Evolutionary conservation across 768 basidiomycete species (phyloP).

Genomic region (Tricholoma saponaceum): DNA sequence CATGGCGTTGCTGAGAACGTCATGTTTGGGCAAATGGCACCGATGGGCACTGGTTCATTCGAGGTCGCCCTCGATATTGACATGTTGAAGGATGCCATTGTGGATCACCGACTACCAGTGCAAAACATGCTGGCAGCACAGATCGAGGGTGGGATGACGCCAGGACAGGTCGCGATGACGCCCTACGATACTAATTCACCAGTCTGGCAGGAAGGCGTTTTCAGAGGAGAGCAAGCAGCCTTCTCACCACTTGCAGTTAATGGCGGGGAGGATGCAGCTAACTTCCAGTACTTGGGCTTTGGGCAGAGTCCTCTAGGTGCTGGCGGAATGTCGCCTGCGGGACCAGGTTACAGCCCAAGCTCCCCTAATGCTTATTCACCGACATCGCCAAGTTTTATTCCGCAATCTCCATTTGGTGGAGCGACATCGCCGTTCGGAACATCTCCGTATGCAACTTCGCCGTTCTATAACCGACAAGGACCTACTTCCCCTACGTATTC

Average conservation of each 20-base stretch:
- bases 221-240: constrained; percentile 81
- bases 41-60: constrained; percentile 97
- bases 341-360: constrained; percentile 85
- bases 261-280: constrained; percentile 77
- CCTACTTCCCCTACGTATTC: constrained; percentile 83
- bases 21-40: constrained; percentile 99
- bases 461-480: constrained; percentile 65
- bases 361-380: constrained; percentile 89
- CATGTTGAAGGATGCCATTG: constrained; percentile 97
- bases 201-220: constrained; percentile 70
- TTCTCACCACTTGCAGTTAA: constrained; percentile 95
- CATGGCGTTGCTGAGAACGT: constrained; percentile 99
- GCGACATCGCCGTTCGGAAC: constrained; percentile 81
- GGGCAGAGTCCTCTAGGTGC: constrained; percentile 85
- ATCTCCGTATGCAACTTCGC: constrained; percentile 81
- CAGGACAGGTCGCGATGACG: constrained; percentile 90
- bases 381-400: constrained; percentile 81
- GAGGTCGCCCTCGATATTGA: constrained; percentile 96
- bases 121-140: constrained; percentile 76
- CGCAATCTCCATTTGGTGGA: constrained; percentile 79
- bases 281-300: constrained; percentile 69
- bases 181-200: constrained; percentile 94
- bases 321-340: constrained; percentile 86
- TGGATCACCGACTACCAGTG: constrained; percentile 90
- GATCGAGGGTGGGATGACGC: constrained; percentile 86